Percentiles rank a stretch among this genome's conserved stretches.
Conservation (phyloP, 495 filamentous ascomycete species). For the Penicillium fimorum region DNA sequence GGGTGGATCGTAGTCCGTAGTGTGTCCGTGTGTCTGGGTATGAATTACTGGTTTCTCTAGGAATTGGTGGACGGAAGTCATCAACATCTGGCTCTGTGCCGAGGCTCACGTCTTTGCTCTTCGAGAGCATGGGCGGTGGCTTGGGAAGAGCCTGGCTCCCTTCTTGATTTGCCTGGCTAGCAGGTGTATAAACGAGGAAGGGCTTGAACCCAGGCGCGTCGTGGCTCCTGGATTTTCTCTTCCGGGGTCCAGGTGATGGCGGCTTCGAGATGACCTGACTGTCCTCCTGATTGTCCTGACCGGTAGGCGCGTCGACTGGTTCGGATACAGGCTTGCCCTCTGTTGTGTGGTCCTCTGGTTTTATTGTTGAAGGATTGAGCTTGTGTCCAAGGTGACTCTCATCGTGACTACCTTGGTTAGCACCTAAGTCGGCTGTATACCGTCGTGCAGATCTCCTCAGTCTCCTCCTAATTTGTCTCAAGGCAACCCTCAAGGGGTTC, state of each 20-base stretch:
- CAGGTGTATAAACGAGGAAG: background rate
- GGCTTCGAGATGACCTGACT: background rate
- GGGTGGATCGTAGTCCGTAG: background rate
- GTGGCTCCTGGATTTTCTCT: background rate
- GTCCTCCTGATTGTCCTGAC: background rate
- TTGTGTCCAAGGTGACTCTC: background rate
- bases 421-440: no score
- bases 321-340: background rate
- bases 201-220: background rate
- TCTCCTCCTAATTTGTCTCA: background rate
- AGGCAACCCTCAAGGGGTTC: background rate
- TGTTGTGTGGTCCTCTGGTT: background rate
- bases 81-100: background rate
- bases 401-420: background rate
- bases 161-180: background rate
- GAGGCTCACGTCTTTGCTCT: background rate
- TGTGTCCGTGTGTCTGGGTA: background rate
- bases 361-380: background rate
- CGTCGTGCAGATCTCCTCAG: background rate
- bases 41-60: background rate
- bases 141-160: background rate
- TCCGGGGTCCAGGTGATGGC: background rate
- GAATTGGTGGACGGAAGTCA: background rate
- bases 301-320: background rate
- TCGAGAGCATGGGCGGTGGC: background rate